Evolutionary conservation across 2,329 filamentous ascomycete genomes (phyloP).

Genomic region (Talaromyces sp.): DNA sequence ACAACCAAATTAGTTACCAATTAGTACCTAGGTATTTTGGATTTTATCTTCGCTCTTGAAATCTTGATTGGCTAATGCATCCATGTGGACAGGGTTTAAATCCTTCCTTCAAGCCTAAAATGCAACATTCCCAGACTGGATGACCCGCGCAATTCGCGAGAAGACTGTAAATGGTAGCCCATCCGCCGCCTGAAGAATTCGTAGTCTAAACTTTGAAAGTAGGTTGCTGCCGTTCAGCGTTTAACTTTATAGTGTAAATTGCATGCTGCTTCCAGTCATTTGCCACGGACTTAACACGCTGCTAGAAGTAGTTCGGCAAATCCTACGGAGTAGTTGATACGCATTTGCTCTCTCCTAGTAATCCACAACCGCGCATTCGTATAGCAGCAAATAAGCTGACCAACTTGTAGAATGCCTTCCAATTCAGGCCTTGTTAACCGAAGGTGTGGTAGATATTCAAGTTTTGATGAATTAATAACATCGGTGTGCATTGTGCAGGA

Average conservation of each 20-base stretch:
- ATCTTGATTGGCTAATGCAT: neutral
- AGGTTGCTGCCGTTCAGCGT: neutral
- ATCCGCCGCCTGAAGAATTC: neutral
- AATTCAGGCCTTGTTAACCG: neutral
- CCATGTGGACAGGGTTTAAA: neutral
- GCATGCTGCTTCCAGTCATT: neutral
- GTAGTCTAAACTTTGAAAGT: neutral
- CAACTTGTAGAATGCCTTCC: neutral
- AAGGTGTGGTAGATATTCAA: neutral
- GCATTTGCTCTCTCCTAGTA: neutral
- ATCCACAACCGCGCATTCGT: too few relatives aligned
- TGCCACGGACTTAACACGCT: neutral
- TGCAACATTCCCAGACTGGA: neutral
- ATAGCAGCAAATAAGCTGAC: neutral
- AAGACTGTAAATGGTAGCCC: neutral
- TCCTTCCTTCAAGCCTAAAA: neutral
- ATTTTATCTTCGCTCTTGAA: neutral
- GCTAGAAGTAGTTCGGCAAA: neutral
- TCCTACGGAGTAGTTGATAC: neutral
- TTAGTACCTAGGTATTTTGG: too few relatives aligned
- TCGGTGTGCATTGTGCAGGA: neutral
- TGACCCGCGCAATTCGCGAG: neutral
- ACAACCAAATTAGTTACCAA: too few relatives aligned
- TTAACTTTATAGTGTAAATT: neutral
- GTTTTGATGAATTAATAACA: neutral